Percentiles rank a stretch among this genome's conserved stretches.
phyloP scores from a whole-genome alignment of 371 early-diverging fungal species.

The Dinochytrium kinnereticum region DNA sequence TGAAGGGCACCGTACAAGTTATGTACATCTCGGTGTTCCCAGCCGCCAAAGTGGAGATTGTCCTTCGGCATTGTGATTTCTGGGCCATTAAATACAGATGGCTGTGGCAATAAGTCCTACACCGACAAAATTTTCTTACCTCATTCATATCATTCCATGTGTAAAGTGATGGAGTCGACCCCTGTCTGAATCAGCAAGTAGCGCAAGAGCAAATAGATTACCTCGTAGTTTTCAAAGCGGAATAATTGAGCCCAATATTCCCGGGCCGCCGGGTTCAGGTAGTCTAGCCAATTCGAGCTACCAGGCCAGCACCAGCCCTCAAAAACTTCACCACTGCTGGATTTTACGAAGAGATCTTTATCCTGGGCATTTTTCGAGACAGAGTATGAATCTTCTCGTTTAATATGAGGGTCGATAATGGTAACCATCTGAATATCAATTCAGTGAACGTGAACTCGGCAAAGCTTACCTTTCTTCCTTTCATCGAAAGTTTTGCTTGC shows the following conservation, averaged over 20 bases:
- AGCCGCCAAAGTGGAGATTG: constrained; percentile 73
- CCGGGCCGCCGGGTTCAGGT: constrained; percentile 75
- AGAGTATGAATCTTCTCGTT: constrained; percentile 75
- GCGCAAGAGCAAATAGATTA: not conserved
- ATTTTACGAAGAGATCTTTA: constrained; percentile 77
- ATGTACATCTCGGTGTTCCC: constrained; percentile 90
- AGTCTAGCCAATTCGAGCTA: constrained; percentile 88
- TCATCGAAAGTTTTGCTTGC: constrained; percentile 73
- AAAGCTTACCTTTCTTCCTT: constrained; percentile 74
- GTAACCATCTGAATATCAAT: constrained; percentile 75
- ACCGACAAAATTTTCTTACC: constrained; percentile 22
- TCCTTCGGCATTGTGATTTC: constrained; percentile 94
- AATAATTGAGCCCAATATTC: constrained; percentile 84
- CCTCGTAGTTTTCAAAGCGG: constrained; percentile 67
- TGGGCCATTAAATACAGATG: constrained; percentile 88
- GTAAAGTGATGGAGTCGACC: constrained; percentile 74
- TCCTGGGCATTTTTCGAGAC: constrained; percentile 80
- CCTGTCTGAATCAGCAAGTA: constrained; percentile 32
- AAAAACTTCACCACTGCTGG: constrained; percentile 70
- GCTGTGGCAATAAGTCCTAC: constrained; percentile 40
- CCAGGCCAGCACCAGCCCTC: constrained; percentile 96
- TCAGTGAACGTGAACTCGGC: not conserved
- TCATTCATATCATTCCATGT: constrained; percentile 98
- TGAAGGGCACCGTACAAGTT: constrained; percentile 80
- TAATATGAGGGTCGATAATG: constrained; percentile 97